phyloP scores from a whole-genome alignment of 2,329 filamentous ascomycete species.

The Colletotrichum limetticola region DNA sequence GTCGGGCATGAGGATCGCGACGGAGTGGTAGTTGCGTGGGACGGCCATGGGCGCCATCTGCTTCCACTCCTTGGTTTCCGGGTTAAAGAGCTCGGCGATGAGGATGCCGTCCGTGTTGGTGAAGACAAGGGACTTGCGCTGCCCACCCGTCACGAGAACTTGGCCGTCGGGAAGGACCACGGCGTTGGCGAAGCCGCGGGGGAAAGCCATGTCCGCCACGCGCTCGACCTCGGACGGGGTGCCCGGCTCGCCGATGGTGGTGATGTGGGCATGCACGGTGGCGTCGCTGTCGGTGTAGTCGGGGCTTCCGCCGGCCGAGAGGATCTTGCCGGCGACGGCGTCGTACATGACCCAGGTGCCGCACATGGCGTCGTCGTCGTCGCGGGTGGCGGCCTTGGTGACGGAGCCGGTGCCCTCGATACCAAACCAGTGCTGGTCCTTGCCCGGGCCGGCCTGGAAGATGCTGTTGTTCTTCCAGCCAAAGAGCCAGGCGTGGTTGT shows the following conservation, averaged over 20 bases:
- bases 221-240: constrained; percentile 39
- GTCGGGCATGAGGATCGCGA: constrained; percentile 60
- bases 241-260: constrained; percentile 54
- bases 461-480: constrained; percentile 58
- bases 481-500: constrained; percentile 48
- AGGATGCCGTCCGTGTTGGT: constrained; percentile 54
- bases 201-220: constrained; percentile 46
- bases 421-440: constrained; percentile 67
- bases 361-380: constrained; percentile 61
- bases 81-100: constrained; percentile 58
- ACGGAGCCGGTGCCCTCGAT: constrained; percentile 54
- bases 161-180: constrained; percentile 61
- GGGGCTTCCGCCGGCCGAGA: constrained; percentile 60
- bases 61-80: constrained; percentile 51
- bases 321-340: constrained; percentile 66
- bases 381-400: constrained; percentile 53
- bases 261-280: constrained; percentile 57
- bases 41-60: constrained; percentile 50
- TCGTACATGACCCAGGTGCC: constrained; percentile 69
- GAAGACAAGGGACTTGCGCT: constrained; percentile 54
- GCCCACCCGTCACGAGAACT: constrained; percentile 60
- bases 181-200: constrained; percentile 56
- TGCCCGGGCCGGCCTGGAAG: constrained; percentile 66
- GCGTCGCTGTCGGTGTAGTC: constrained; percentile 56
- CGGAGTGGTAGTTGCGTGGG: constrained; percentile 61